Evolutionary conservation across 495 filamentous ascomycete genomes (phyloP).

Genomic region (Sordaria brevicollis): DNA sequence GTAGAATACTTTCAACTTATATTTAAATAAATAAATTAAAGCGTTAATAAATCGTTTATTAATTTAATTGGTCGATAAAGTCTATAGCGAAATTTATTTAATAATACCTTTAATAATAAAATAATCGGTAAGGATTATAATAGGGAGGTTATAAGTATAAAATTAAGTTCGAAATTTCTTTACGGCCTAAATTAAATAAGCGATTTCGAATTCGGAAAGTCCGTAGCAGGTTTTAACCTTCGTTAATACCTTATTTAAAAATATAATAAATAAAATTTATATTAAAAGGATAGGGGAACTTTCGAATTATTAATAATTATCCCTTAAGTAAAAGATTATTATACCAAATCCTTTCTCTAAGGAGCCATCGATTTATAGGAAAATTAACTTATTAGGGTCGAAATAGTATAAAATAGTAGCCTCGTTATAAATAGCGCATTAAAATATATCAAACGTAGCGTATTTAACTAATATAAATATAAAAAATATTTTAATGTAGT

Average conservation of each 20-base stretch:
- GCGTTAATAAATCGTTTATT: too few relatives aligned
- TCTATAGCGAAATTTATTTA: too few relatives aligned
- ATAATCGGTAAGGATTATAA: too few relatives aligned
- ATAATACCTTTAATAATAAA: too few relatives aligned
- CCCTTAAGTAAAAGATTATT: neutral
- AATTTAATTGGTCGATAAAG: too few relatives aligned
- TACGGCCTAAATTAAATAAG: neutral
- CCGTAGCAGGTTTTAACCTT: neutral
- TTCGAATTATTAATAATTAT: neutral
- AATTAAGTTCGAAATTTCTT: neutral
- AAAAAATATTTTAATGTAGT: neutral
- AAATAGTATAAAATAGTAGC: neutral
- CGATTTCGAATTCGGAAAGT: neutral
- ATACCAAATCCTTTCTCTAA: neutral
- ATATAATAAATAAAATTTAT: neutral
- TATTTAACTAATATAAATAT: neutral
- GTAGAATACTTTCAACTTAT: too few relatives aligned
- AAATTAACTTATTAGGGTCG: neutral
- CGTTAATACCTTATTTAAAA: too few relatives aligned
- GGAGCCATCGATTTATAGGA: too few relatives aligned
- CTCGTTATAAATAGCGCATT: neutral
- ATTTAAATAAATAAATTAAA: too few relatives aligned
- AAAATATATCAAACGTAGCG: neutral
- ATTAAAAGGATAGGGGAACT: neutral
- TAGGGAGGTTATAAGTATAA: too few relatives aligned